phyloP scores from a whole-genome alignment of 192 early-diverging fungal genomes.

The Chytriomyces confervae region DNA sequence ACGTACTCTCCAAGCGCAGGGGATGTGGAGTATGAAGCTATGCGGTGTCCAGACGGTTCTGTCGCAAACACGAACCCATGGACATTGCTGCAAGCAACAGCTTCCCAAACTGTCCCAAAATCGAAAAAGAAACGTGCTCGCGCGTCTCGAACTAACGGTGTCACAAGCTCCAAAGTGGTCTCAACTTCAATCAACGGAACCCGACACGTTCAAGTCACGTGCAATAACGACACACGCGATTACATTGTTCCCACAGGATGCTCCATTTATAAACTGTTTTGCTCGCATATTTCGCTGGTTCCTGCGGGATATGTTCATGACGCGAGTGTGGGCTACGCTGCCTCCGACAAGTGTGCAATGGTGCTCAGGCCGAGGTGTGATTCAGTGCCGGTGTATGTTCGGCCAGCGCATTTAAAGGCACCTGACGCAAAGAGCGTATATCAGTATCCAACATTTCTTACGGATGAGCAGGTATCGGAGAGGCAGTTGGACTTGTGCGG shows the following conservation, averaged over 20 bases:
- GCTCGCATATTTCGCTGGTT: background rate
- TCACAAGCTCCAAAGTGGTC: background rate
- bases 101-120: background rate
- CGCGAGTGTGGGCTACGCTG: background rate
- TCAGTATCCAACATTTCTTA: background rate
- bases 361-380: background rate
- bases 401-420: background rate
- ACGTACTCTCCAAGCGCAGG: background rate
- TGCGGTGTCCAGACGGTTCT: background rate
- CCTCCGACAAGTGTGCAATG: background rate
- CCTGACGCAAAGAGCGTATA: background rate
- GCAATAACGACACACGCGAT: background rate
- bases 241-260: constrained; percentile 1
- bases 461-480: background rate
- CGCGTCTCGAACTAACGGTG: background rate
- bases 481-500: background rate
- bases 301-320: background rate
- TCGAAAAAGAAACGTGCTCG: background rate
- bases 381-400: background rate
- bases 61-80: background rate
- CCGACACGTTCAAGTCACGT: background rate
- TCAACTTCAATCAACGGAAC: background rate
- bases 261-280: background rate
- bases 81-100: background rate
- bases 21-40: background rate